phyloP scores from a whole-genome alignment of 345 rosid genomes.

The Eucalyptus decipiens region DNA sequence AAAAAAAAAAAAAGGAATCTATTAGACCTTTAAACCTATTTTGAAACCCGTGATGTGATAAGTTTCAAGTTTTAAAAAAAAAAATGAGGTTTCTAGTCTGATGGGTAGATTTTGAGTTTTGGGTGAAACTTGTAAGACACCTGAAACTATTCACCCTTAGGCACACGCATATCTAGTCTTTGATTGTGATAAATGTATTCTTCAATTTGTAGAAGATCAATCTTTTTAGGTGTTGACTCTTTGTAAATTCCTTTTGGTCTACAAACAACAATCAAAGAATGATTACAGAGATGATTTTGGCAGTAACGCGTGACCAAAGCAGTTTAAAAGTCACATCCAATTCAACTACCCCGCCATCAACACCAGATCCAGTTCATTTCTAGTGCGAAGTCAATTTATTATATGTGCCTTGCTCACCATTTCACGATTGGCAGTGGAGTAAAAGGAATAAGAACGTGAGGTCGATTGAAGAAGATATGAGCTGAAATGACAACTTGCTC shows the following conservation, averaged over 20 bases:
- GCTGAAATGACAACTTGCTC: background rate
- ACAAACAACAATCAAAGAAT: background rate
- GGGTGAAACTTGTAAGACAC: too few relatives aligned
- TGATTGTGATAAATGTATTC: background rate
- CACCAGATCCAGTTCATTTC: background rate
- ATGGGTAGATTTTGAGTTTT: background rate
- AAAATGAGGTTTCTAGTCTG: rapidly evolving
- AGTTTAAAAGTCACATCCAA: background rate
- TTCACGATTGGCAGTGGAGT: background rate
- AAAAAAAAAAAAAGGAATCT: too few relatives aligned
- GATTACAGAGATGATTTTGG: background rate
- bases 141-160: rapidly evolving
- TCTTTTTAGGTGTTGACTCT: background rate
- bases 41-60: background rate
- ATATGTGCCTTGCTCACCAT: background rate
- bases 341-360: background rate
- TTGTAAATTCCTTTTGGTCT: background rate
- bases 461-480: background rate
- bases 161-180: background rate
- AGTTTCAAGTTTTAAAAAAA: rapidly evolving
- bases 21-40: background rate
- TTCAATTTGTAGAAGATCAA: background rate
- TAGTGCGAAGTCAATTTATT: background rate
- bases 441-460: background rate
- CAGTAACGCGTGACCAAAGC: background rate